Evolutionary conservation across 495 filamentous ascomycete genomes (phyloP), one percentile per base, ranked within the genome.

Genomic region (Aspergillus ostianus): DNA sequence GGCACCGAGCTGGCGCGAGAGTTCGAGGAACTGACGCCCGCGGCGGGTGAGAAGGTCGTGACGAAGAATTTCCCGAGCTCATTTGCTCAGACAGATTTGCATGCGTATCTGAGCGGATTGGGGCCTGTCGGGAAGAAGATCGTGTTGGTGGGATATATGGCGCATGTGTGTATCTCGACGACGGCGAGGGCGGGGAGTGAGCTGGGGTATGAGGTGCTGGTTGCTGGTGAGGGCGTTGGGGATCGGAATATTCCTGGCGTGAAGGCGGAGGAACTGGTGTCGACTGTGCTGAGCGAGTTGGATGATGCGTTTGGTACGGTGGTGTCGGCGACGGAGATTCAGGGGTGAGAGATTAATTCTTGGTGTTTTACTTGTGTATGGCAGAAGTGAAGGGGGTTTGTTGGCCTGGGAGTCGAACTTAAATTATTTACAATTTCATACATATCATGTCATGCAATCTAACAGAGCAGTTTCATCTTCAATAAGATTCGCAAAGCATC

Each of bases 121-220:
- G 67, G 70, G 0, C 69, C 65, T 51, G 64, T 60, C 17, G 78
- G 70, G 7, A 78, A 73, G 66, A 83, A 80, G 69, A 60, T 85
- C 19, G 80, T 85, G 3, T 53, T 85, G 50, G 72, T 72, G 20
- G 82, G 82, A 15, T 83, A 83, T 63, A 81, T 82, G 76, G 84
- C 85, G 9, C 85, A 87, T 72, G 82, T 87, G 4, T 88, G 84
- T 69, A 77, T 88, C 12, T 83, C 77, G 0, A 82, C 82, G 2
- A 88, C 85, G 2, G 78, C 84, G 2, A 64, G 84, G 49, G 77
- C 84, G 32, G 85, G 70, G 3, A 64, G 57, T 30, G 79, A 87
- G 64, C 72, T 73, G 15, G 85, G 84, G 4, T 85, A 84, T 70
- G 84, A 87, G 63, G 78, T 86, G 21, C 44, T 84, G 1, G 62